Conservation (phyloP, 257 asterid genomes). For the Solanum phureja region DNA sequence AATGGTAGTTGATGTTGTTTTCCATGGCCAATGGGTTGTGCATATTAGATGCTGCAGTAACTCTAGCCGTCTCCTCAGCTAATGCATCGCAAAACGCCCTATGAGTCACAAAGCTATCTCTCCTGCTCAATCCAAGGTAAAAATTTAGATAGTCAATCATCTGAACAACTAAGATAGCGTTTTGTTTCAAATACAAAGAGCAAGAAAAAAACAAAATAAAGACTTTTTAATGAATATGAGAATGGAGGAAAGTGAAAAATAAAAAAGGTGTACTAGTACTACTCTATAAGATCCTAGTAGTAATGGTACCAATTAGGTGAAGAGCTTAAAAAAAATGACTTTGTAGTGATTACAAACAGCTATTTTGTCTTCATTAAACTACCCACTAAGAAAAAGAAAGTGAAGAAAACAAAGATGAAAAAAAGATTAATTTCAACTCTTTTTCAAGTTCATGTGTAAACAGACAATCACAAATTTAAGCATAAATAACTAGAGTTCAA, state of each 20-base stretch:
- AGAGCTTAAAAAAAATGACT: not conserved
- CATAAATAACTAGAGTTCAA: not conserved
- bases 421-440: not conserved
- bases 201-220: not conserved
- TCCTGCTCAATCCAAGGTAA: constrained; percentile 22
- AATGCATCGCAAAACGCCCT: constrained; percentile 94
- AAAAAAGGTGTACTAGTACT: not conserved
- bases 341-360: not conserved
- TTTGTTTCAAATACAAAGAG: not conserved
- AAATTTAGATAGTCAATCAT: not conserved
- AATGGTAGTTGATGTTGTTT: constrained; percentile 33
- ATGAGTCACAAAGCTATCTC: constrained; percentile 93
- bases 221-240: not conserved
- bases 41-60: constrained; percentile 55
- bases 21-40: constrained; percentile 17
- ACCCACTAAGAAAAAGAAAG: not conserved
- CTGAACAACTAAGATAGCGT: no score
- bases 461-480: not conserved
- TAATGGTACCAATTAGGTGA: not conserved
- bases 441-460: not conserved
- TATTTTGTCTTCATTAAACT: not conserved
- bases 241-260: not conserved
- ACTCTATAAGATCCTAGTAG: not conserved
- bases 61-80: constrained; percentile 84
- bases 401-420: not conserved